A percentile compares a stretch with the other conserved stretches of the same genome.
These are phyloP conservation scores for Curvularia sp. DNA, from an alignment of 2,329 filamentous ascomycete genomes.

Conservation along the genomic window DNA sequence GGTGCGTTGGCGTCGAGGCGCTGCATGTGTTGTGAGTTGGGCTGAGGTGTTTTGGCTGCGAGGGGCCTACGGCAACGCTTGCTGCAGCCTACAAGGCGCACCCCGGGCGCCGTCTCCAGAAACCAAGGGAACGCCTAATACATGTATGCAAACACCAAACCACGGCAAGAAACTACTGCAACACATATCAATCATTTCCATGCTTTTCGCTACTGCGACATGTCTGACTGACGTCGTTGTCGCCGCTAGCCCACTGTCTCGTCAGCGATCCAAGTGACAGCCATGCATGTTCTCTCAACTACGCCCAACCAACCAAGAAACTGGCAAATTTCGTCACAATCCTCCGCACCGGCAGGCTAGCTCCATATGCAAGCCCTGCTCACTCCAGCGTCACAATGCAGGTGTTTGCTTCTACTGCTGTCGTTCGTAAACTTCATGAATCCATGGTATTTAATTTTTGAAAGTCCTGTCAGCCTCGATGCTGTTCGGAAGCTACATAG, in stretches of 20 bases:
- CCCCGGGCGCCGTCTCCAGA: conserved; percentile 4
- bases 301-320: conserved; percentile 11
- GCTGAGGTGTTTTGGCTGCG: conserved; percentile 27
- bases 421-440: conserved; percentile 38
- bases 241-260: conserved; percentile 18
- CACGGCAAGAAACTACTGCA: background rate
- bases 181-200: background rate
- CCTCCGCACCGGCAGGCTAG: background rate
- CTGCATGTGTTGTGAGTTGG: conserved; percentile 29
- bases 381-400: background rate
- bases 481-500: conserved; percentile 41
- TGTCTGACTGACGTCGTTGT: conserved; percentile 24
- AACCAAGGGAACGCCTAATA: background rate
- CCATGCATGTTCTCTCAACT: conserved; percentile 1
- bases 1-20: conserved; percentile 26
- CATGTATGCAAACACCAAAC: background rate
- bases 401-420: background rate
- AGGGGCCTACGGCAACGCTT: conserved; percentile 25
- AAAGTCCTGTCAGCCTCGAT: conserved; percentile 33
- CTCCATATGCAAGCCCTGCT: background rate
- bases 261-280: conserved; percentile 19
- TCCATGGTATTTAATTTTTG: conserved; percentile 45
- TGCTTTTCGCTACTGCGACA: conserved; percentile 1
- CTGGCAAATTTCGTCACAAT: background rate
- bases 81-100: conserved; percentile 15